Evolutionary conservation across 148 eudicot genomes (phyloP).

Genomic region (Polygonum maritimum): DNA sequence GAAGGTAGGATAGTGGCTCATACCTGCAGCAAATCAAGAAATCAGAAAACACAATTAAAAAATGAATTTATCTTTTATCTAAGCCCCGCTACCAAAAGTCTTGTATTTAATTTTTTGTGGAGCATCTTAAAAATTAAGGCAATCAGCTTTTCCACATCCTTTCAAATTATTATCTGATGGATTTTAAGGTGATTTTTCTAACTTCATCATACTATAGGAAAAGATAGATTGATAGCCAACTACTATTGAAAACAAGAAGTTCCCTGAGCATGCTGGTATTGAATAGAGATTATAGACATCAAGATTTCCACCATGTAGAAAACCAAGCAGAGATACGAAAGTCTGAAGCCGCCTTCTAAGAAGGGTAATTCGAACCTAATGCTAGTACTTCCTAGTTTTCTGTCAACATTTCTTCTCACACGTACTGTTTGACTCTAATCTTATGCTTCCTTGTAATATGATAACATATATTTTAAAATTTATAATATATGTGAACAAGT

Average conservation of each 20-base stretch:
- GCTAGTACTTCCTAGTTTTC: neutral
- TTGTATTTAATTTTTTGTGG: neutral
- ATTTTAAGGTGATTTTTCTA: neutral
- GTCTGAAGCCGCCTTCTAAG: neutral
- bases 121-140: neutral
- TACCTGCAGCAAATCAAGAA: constrained; percentile 49
- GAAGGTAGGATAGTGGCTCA: constrained; percentile 72
- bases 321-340: neutral
- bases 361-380: neutral
- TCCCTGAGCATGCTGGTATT: neutral
- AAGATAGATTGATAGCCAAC: neutral
- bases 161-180: neutral
- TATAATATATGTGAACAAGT: neutral
- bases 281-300: neutral
- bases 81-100: neutral
- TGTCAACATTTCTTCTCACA: neutral
- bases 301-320: neutral
- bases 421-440: neutral
- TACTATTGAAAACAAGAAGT: neutral
- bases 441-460: neutral
- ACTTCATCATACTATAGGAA: neutral
- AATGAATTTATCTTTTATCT: neutral
- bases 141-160: neutral
- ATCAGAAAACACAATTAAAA: neutral
- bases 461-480: neutral